phyloP scores from a whole-genome alignment of 768 basidiomycete genomes.

The Nevesoporus exiguus region DNA sequence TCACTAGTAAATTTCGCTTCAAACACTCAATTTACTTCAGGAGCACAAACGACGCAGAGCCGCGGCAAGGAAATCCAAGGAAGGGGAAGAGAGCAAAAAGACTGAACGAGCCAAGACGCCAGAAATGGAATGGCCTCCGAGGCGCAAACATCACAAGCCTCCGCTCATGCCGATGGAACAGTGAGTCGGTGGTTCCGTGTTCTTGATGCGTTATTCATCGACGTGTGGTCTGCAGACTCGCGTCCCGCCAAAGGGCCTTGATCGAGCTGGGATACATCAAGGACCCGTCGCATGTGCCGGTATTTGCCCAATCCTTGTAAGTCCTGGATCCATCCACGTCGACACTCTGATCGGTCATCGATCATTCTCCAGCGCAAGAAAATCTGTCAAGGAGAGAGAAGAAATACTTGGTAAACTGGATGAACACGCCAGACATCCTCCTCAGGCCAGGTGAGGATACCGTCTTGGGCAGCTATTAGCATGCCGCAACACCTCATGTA shows the following conservation, averaged over 20 bases:
- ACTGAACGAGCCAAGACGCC: constrained; percentile 28
- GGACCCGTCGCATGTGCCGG: constrained; percentile 45
- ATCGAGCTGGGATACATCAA: constrained; percentile 60
- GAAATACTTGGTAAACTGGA: constrained; percentile 44
- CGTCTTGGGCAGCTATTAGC: not conserved
- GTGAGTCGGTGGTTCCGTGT: constrained; percentile 35
- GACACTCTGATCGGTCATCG: not conserved
- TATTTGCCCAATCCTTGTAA: constrained; percentile 67
- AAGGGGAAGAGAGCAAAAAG: constrained; percentile 1
- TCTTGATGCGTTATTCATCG: not conserved
- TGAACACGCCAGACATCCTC: constrained; percentile 19
- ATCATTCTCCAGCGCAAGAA: constrained; percentile 34
- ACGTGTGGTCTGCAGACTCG: constrained; percentile 39
- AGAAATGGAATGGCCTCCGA: constrained; percentile 61
- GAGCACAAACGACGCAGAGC: constrained; percentile 27
- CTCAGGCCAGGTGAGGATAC: not conserved
- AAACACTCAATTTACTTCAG: constrained; percentile 14
- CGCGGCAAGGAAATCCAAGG: constrained; percentile 22
- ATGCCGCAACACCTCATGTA: not conserved
- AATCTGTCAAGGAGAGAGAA: constrained; percentile 40
- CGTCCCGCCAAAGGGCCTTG: constrained; percentile 55
- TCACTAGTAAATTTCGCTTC: not conserved
- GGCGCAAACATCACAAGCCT: constrained; percentile 51
- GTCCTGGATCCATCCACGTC: constrained; percentile 23
- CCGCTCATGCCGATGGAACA: constrained; percentile 47